Percentiles rank a stretch among this genome's conserved stretches.
Evolutionary conservation across 2,329 filamentous ascomycete species (phyloP).

Genomic region (Ophiostoma sp.): DNA sequence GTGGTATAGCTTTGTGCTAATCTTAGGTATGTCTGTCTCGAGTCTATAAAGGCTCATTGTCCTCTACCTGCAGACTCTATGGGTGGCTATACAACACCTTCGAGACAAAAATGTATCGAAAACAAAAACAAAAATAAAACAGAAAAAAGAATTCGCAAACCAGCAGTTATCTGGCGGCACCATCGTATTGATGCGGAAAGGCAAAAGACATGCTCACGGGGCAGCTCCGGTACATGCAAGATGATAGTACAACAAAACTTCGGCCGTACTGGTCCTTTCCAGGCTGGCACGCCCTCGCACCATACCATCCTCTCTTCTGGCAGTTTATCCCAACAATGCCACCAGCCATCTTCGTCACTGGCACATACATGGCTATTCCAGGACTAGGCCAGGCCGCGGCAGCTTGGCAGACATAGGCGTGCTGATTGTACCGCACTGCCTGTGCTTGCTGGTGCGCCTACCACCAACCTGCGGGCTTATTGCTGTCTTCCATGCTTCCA

Average conservation of each 20-base stretch:
- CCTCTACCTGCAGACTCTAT: not conserved
- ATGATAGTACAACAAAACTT: not conserved
- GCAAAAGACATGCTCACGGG: not conserved
- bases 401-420: not conserved
- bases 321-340: not conserved
- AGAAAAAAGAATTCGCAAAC: not conserved
- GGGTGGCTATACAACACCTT: not conserved
- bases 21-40: not conserved
- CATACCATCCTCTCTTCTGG: not conserved
- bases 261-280: not conserved
- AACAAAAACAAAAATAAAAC: not conserved
- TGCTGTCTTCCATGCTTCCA: not conserved
- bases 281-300: not conserved
- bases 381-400: not conserved
- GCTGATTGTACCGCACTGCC: not conserved
- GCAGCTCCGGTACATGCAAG: not conserved
- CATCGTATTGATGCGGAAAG: not conserved
- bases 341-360: not conserved
- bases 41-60: not conserved
- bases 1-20: not conserved
- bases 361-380: not conserved
- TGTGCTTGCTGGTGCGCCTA: constrained; percentile 11
- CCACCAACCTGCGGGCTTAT: not conserved
- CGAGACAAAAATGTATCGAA: too few species aligned
- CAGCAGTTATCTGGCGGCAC: not conserved